Evolutionary conservation across 768 basidiomycete genomes (phyloP).

Genomic region (Chalciporus pseudorubinellus): DNA sequence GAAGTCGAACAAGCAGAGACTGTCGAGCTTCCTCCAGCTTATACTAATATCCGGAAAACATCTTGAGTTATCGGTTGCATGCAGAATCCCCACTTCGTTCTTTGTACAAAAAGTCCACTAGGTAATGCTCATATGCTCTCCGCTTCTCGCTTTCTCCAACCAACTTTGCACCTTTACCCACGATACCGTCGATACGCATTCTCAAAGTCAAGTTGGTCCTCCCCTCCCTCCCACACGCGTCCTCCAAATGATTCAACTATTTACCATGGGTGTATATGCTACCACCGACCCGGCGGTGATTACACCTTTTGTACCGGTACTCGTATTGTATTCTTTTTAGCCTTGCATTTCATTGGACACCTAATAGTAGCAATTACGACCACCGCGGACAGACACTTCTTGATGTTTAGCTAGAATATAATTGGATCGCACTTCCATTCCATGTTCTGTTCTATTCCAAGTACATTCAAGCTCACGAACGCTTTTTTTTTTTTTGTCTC

Average conservation of each 20-base stretch:
- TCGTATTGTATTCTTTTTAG: background rate
- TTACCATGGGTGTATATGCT: background rate
- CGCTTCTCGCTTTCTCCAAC: background rate
- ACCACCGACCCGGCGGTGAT: background rate
- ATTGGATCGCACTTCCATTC: background rate
- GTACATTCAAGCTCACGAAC: background rate
- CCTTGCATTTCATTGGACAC: conserved; percentile 5
- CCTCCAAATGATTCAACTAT: background rate
- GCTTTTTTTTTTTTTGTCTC: background rate
- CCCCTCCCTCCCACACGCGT: background rate
- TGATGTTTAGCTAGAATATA: background rate
- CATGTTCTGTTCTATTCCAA: background rate
- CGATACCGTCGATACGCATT: conserved; percentile 4
- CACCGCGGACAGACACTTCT: conserved; percentile 6
- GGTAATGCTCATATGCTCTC: background rate
- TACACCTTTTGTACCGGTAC: background rate
- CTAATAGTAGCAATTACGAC: background rate
- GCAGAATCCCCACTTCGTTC: background rate
- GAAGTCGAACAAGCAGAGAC: conserved; percentile 55
- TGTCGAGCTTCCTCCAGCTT: conserved; percentile 81
- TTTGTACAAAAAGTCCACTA: background rate
- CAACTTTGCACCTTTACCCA: background rate
- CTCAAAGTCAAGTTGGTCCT: background rate
- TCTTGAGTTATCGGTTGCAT: background rate
- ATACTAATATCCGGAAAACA: conserved; percentile 54